phyloP scores from a whole-genome alignment of 805 yeast genomes.

The Wickerhamomyces silvicola region DNA sequence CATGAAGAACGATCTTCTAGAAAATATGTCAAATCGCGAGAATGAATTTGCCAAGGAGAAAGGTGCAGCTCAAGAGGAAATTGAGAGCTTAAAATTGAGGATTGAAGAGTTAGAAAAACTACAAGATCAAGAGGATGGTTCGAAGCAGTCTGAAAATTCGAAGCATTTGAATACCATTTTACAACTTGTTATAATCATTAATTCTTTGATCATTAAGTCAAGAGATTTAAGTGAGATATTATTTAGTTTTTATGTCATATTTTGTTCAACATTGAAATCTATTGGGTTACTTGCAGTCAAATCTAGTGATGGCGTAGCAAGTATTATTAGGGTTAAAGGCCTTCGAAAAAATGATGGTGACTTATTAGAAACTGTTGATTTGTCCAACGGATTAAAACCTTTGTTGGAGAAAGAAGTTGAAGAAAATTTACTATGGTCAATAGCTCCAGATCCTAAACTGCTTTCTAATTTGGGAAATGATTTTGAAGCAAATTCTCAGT shows the following conservation, averaged over 20 bases:
- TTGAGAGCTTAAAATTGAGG: slow-evolving; percentile 36
- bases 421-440: slow-evolving; percentile 42
- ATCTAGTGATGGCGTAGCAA: slow-evolving; percentile 33
- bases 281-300: slow-evolving; percentile 67
- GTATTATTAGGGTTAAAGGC: slow-evolving; percentile 76
- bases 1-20: slow-evolving; percentile 58
- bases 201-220: slow-evolving; percentile 28
- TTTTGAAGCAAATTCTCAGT: slow-evolving; percentile 1
- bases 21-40: slow-evolving; percentile 63
- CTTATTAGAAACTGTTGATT: slow-evolving; percentile 30
- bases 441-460: slow-evolving; percentile 22
- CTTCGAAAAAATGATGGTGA: slow-evolving; percentile 39
- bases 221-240: slow-evolving; percentile 37
- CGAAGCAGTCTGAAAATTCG: slow-evolving; percentile 16
- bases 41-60: slow-evolving; percentile 51
- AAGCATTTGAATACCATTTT: slow-evolving; percentile 21
- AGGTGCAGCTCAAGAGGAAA: slow-evolving; percentile 40
- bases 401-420: slow-evolving; percentile 31
- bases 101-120: slow-evolving; percentile 46
- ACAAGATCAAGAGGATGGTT: slow-evolving; percentile 35
- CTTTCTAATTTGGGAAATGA: slow-evolving; percentile 1
- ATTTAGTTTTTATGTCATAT: slow-evolving; percentile 16
- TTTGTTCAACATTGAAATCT: slow-evolving; percentile 17
- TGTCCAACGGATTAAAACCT: slow-evolving; percentile 33
- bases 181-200: slow-evolving; percentile 27